These are phyloP conservation scores for Aspergillus panamensis DNA, from an alignment of 495 filamentous ascomycete genomes.

Conservation along the genomic window DNA sequence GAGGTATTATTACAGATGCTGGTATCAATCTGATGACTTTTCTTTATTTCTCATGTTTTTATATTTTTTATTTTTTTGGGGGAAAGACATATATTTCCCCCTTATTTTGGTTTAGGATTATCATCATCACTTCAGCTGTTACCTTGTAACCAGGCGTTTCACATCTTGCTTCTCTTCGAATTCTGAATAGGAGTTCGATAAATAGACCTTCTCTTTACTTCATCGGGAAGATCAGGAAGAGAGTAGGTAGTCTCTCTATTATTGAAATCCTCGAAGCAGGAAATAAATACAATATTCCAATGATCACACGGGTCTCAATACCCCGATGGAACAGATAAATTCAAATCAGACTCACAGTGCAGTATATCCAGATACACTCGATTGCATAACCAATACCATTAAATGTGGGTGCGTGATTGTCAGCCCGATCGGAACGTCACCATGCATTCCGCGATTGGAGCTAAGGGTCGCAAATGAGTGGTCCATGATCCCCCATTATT, in stretches of 20 bases:
- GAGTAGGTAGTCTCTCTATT: too few relatives aligned
- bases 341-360: too few relatives aligned
- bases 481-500: conserved; percentile 10
- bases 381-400: neutral
- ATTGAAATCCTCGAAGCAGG: neutral
- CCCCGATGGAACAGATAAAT: too few relatives aligned
- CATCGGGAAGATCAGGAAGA: too few relatives aligned
- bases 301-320: too few relatives aligned
- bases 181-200: neutral
- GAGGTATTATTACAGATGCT: neutral
- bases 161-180: neutral
- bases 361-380: too few relatives aligned
- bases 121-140: neutral
- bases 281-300: neutral
- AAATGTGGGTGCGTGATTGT: conserved; percentile 17
- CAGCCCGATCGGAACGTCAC: conserved; percentile 25
- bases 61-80: conserved; percentile 1
- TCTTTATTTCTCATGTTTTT: conserved; percentile 3
- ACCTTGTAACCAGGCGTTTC: neutral
- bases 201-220: too few relatives aligned
- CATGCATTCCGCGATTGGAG: conserved; percentile 23
- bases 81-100: too few relatives aligned
- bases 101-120: neutral
- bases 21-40: neutral
- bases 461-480: conserved; percentile 8